Evolutionary conservation across 768 basidiomycete species (phyloP).

Genomic region (Suillus americanus): DNA sequence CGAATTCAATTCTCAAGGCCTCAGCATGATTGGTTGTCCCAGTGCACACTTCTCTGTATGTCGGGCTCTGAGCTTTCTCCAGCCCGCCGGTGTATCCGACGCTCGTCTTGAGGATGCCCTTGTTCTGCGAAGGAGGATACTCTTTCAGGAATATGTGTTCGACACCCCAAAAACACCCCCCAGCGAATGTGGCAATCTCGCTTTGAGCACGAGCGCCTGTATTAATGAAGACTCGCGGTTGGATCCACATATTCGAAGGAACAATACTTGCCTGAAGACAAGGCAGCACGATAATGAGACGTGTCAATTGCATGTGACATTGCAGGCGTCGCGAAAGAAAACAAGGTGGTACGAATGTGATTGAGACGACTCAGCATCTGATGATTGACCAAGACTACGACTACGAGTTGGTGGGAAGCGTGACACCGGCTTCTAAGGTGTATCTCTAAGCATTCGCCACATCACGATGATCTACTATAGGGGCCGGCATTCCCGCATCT

Average conservation of each 20-base stretch:
- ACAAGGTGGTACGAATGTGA: constrained; percentile 19
- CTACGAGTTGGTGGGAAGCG: not conserved
- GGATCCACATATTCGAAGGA: constrained; percentile 6
- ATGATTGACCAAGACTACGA: not conserved
- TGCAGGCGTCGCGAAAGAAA: constrained; percentile 21
- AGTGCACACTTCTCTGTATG: constrained; percentile 73
- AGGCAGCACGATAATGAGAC: constrained; percentile 38
- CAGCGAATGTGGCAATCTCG: constrained; percentile 47
- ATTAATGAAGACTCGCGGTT: not conserved
- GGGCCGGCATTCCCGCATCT: too few species aligned
- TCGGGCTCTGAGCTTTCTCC: constrained; percentile 50
- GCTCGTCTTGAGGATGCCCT: constrained; percentile 70
- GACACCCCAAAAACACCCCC: constrained; percentile 84
- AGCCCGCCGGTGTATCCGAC: constrained; percentile 85
- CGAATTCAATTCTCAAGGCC: constrained; percentile 82
- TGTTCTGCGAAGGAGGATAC: constrained; percentile 67
- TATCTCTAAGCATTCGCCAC: not conserved
- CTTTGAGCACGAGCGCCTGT: constrained; percentile 11
- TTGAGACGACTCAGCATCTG: constrained; percentile 28
- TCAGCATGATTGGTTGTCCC: constrained; percentile 90
- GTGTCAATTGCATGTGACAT: constrained; percentile 31
- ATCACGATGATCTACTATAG: too few species aligned
- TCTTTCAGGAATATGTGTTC: constrained; percentile 84
- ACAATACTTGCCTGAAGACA: constrained; percentile 32
- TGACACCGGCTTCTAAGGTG: not conserved